Evolutionary conservation across 768 basidiomycete species (phyloP), one percentile per base, ranked within the genome.

Genomic region (Leccinum longicurvipes): DNA sequence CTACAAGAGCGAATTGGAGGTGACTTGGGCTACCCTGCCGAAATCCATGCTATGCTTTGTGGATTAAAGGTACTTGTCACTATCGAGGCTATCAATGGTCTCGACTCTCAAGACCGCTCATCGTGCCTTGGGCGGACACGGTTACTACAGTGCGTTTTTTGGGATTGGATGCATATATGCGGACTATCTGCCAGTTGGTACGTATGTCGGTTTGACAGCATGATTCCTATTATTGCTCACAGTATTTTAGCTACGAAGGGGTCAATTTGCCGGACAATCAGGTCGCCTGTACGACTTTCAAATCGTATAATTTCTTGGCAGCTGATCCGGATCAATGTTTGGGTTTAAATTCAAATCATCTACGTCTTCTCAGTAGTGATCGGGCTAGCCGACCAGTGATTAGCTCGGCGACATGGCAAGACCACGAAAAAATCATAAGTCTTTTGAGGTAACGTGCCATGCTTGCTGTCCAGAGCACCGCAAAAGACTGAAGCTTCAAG

Each of bases 181-280:
- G 4, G 82, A 86, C 66, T 82, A 82, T 58, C 73, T 87, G 2
- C 86, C 87, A 0, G 77, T 79, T 51, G 80, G 76, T 24, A 89
- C 87, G 83, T 86, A 63, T 10, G 81, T 73, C 23, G 39, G 24
- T 24, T 46, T 19, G 14, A 32, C 21, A 4, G 47, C n/a, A 15
- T n/a, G 17, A 32, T 25, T 9, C 31, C 24, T 15, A 7, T 41
- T n/a, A n/a, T 34, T 29, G 3, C 21, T 63, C 41, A 64, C 29
- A 36, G n/a, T 28, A 10, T 42, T 0, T 6, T 57, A 87, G 86
- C 3, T 89, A 81, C 59, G 89, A 91, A 72, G 88, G 89, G 14
- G 89, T 91, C 63, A 91, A 91, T 65, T 90, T 90, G 6, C 77
- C 91, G 12, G 85, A 88, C 60, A 77, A 82, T 47, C 89, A 91